Percentiles rank a stretch among this genome's conserved stretches.
These are phyloP conservation scores for Ascochyta viciae-villosae DNA, from an alignment of 2,329 filamentous ascomycete species.

Conservation along the genomic window DNA sequence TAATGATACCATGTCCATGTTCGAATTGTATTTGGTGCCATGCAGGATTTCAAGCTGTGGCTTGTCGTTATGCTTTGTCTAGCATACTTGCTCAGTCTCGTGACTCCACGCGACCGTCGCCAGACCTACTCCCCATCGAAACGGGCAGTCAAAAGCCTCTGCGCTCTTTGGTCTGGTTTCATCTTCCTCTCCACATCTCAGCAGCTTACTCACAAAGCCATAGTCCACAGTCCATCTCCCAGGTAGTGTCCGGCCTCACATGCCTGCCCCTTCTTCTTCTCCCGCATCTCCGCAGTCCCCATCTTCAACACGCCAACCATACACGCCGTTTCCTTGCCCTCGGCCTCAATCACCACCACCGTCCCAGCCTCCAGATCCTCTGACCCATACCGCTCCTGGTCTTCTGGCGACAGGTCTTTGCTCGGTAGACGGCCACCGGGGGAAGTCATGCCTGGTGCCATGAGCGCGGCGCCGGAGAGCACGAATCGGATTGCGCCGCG, in stretches of 20 bases:
- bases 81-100: background rate
- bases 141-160: background rate
- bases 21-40: conserved; percentile 1
- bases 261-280: conserved; percentile 90
- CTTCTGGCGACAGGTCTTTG: conserved; percentile 44
- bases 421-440: conserved; percentile 80
- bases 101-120: background rate
- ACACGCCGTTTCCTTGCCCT: conserved; percentile 92
- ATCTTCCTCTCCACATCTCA: too few species aligned
- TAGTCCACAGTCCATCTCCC: conserved; percentile 90
- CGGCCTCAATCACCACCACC: conserved; percentile 86
- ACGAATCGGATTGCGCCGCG: conserved; percentile 97
- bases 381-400: conserved; percentile 56
- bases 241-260: conserved; percentile 94
- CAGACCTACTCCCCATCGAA: background rate
- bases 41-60: background rate
- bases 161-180: background rate
- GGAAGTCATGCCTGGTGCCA: conserved; percentile 92
- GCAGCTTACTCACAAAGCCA: conserved; percentile 57
- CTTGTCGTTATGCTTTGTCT: background rate
- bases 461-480: conserved; percentile 88
- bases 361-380: conserved; percentile 80
- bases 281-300: conserved; percentile 90
- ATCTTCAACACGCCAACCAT: conserved; percentile 84
- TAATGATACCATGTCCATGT: conserved; percentile 40